Conservation (phyloP, 257 asterid species). For the Jaltomata sinuosa region DNA sequence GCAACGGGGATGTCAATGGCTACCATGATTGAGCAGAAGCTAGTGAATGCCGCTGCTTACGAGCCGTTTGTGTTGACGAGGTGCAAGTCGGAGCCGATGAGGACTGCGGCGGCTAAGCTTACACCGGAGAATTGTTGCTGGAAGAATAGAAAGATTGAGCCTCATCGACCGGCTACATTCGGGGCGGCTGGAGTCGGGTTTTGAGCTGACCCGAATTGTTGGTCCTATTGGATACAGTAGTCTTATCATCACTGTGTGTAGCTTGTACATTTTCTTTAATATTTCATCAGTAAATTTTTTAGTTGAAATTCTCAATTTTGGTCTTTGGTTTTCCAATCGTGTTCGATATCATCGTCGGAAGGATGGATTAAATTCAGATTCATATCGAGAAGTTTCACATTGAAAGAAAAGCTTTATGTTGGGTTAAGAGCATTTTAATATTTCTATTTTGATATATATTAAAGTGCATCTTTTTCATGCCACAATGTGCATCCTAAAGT, state of each 20-base stretch:
- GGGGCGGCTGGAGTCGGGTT: conserved; percentile 80
- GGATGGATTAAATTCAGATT: neutral
- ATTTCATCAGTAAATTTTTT: neutral
- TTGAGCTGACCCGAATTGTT: conserved; percentile 32
- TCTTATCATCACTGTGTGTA: conserved; percentile 5
- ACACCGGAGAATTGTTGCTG: conserved; percentile 70
- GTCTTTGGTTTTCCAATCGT: neutral
- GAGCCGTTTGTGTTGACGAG: conserved; percentile 87
- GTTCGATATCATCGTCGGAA: neutral
- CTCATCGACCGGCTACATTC: conserved; percentile 47
- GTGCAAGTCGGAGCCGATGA: conserved; percentile 98
- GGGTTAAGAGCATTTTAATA: too few relatives aligned
- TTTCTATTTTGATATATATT: too few relatives aligned
- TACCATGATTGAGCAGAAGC: conserved; percentile 68
- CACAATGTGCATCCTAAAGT: too few relatives aligned
- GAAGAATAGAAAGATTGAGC: conserved; percentile 76
- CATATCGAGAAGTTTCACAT: neutral
- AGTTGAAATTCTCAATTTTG: conserved; percentile 5
- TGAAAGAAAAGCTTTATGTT: too few relatives aligned
- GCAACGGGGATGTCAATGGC: conserved; percentile 42
- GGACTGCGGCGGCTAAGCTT: conserved; percentile 82
- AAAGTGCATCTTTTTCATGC: too few relatives aligned
- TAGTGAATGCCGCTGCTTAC: conserved; percentile 58
- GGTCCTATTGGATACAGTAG: conserved; percentile 19
- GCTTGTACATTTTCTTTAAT: conserved; percentile 15